Evolutionary conservation across 2,329 filamentous ascomycete species (phyloP).

Genomic region (Colletotrichum simmondsii): DNA sequence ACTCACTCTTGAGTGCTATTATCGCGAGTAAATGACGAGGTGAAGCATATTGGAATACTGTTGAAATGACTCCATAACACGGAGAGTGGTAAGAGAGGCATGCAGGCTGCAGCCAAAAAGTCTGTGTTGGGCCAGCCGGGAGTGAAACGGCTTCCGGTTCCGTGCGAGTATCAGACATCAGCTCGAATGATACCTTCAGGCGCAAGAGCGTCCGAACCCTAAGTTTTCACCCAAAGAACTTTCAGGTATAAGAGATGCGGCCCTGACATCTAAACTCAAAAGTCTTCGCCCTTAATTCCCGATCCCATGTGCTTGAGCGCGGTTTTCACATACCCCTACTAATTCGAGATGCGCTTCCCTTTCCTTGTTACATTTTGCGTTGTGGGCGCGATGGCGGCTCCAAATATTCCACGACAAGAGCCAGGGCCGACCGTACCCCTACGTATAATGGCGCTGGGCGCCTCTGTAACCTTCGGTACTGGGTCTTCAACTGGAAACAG

Average conservation of each 20-base stretch:
- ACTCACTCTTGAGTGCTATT: no score
- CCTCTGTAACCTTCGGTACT: constrained; percentile 26
- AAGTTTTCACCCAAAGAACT: not conserved
- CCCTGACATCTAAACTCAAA: not conserved
- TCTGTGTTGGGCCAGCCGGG: not conserved
- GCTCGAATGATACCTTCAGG: not conserved
- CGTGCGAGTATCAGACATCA: constrained; percentile 27
- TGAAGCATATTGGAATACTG: no score
- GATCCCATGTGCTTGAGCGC: not conserved
- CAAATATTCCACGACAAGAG: constrained; percentile 6
- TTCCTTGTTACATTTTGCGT: not conserved
- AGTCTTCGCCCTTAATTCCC: not conserved
- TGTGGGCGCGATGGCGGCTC: not conserved
- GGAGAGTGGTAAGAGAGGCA: no score
- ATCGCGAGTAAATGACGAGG: no score
- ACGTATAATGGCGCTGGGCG: constrained; percentile 28
- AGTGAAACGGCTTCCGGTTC: constrained; percentile 26
- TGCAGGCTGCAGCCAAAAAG: no score
- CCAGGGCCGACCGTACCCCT: constrained; percentile 14
- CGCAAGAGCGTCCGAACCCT: not conserved
- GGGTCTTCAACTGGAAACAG: constrained; percentile 47
- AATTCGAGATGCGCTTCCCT: not conserved
- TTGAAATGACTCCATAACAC: no score
- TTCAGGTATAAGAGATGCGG: not conserved
- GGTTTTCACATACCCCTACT: no score